phyloP scores from a whole-genome alignment of 805 yeast species.

The Pichia scutulata region DNA sequence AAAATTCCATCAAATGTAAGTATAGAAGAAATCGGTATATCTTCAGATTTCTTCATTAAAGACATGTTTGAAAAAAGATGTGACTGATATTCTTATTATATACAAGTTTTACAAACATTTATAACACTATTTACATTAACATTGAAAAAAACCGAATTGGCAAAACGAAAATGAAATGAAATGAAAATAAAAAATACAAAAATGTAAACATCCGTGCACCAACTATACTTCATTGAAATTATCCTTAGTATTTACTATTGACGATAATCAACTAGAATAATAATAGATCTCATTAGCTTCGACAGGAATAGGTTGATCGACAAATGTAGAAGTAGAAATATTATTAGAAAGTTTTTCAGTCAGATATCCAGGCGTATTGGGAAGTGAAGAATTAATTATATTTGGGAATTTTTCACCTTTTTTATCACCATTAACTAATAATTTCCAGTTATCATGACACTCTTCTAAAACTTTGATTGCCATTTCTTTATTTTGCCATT shows the following conservation, averaged over 20 bases:
- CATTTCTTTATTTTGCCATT: slow-evolving; percentile 33
- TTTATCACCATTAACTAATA: slow-evolving; percentile 30
- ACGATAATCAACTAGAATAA: neutral
- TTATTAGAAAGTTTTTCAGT: neutral
- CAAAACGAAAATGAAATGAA: neutral
- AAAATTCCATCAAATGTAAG: neutral
- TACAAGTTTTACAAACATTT: too few species aligned
- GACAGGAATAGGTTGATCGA: neutral
- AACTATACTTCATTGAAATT: neutral
- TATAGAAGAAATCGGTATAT: neutral
- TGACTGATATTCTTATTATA: neutral
- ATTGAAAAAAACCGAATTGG: too few species aligned
- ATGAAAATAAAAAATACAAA: neutral
- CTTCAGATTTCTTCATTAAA: neutral
- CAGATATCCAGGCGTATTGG: neutral
- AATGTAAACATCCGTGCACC: neutral
- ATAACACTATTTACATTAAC: neutral
- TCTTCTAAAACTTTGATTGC: slow-evolving; percentile 56
- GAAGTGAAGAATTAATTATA: neutral
- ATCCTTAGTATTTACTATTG: too few species aligned
- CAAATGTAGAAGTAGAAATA: neutral
- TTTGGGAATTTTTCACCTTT: neutral
- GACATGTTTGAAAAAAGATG: too few species aligned
- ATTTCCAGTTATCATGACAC: slow-evolving; percentile 64
- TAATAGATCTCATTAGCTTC: neutral